phyloP scores from a whole-genome alignment of 1,284 basidiomycete genomes.

The Ganoderma multipileum region DNA sequence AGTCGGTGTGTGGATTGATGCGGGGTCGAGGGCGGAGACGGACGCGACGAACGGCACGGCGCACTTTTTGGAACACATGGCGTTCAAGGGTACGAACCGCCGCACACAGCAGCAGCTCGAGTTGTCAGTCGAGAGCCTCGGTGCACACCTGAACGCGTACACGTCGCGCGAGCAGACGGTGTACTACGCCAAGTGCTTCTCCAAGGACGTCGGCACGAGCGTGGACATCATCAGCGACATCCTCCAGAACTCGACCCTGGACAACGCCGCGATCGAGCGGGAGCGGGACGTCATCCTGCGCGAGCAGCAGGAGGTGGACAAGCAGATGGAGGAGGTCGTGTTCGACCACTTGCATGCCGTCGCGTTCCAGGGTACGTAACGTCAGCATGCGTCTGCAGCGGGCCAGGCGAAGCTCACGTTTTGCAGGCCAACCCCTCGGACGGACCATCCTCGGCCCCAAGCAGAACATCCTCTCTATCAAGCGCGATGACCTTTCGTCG shows the following conservation, averaged over 20 bases:
- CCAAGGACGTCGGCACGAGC: constrained; percentile 90
- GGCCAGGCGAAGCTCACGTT: constrained; percentile 17
- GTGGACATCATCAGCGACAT: constrained; percentile 99
- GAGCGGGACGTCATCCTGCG: constrained; percentile 97
- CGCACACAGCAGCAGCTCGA: constrained; percentile 94
- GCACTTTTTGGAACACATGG: constrained; percentile 99
- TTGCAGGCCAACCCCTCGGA: constrained; percentile 88
- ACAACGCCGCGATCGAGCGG: constrained; percentile 88
- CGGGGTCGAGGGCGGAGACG: constrained; percentile 96
- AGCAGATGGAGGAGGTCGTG: constrained; percentile 97
- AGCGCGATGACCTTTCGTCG: constrained; percentile 85
- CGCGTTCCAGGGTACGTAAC: constrained; percentile 86
- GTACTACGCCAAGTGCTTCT: constrained; percentile 99
- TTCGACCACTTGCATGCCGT: constrained; percentile 98
- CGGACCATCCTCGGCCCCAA: constrained; percentile 98
- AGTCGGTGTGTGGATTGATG: constrained; percentile 99
- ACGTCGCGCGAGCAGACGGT: constrained; percentile 99
- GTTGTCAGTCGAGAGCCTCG: constrained; percentile 98
- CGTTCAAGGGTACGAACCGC: constrained; percentile 92
- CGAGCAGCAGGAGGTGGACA: constrained; percentile 99
- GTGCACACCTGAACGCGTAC: constrained; percentile 98
- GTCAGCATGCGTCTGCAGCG: constrained; percentile 16
- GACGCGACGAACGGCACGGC: constrained; percentile 95
- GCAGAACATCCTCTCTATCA: constrained; percentile 96
- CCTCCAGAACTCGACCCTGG: constrained; percentile 97